phyloP scores from a whole-genome alignment of 352 stramenopile genomes.

The Phytophthora nicotianae region DNA sequence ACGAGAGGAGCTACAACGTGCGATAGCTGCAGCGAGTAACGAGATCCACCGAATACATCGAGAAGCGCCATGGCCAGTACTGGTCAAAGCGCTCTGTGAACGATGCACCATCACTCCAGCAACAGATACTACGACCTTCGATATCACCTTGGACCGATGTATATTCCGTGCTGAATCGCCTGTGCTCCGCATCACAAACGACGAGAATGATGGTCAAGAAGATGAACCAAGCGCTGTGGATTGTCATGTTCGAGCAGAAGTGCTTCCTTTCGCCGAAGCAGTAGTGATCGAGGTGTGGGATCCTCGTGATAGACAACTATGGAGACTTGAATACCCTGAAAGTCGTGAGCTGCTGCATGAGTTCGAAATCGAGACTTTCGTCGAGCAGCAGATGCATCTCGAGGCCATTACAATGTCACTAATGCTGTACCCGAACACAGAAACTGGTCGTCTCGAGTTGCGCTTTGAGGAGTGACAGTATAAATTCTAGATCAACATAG shows the following conservation, averaged over 20 bases:
- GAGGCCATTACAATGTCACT: conserved; percentile 61
- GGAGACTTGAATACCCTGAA: conserved; percentile 53
- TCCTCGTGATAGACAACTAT: conserved; percentile 19
- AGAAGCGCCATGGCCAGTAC: conserved; percentile 36
- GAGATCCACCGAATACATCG: conserved; percentile 31
- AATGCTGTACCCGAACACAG: conserved; percentile 40
- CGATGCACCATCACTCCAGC: conserved; percentile 25
- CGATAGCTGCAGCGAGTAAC: conserved; percentile 21
- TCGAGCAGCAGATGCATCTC: conserved; percentile 68
- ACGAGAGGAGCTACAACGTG: conserved; percentile 20
- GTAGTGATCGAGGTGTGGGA: conserved; percentile 56
- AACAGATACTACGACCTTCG: neutral
- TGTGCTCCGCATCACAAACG: conserved; percentile 43
- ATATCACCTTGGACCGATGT: conserved; percentile 45
- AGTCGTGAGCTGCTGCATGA: conserved; percentile 58
- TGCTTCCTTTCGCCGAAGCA: conserved; percentile 24
- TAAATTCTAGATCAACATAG: too few relatives aligned
- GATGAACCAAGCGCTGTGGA: conserved; percentile 34
- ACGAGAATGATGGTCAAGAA: conserved; percentile 24
- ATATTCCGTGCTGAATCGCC: conserved; percentile 44
- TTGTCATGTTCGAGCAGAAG: conserved; percentile 47
- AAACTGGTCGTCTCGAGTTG: conserved; percentile 34
- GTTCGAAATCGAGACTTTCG: conserved; percentile 54
- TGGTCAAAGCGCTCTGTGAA: conserved; percentile 47
- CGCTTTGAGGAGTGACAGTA: conserved; percentile 53